phyloP scores from a whole-genome alignment of 2,329 filamentous ascomycete species.

The Aciculosporium take region DNA sequence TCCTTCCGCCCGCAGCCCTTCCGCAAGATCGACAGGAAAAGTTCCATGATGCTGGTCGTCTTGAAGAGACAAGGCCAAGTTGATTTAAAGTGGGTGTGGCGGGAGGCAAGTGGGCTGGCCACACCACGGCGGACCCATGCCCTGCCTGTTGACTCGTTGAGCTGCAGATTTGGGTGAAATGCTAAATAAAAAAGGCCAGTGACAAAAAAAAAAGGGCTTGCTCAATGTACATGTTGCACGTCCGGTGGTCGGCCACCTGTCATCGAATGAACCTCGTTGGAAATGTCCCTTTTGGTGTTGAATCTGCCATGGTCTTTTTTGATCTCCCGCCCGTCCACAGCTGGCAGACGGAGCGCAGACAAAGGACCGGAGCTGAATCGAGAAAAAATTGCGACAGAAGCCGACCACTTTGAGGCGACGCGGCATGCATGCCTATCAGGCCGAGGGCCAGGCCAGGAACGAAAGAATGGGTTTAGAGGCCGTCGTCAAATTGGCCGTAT shows the following conservation, averaged over 20 bases:
- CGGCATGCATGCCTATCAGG: background rate
- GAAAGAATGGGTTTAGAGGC: background rate
- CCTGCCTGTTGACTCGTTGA: background rate
- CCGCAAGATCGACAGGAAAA: background rate
- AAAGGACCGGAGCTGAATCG: too few relatives aligned
- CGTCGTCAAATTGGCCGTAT: background rate
- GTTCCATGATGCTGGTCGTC: background rate
- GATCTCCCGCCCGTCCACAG: too few relatives aligned
- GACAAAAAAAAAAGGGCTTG: too few relatives aligned
- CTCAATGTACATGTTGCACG: too few relatives aligned
- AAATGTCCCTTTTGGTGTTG: too few relatives aligned
- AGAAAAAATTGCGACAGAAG: too few relatives aligned
- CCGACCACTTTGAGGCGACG: background rate
- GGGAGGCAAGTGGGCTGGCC: background rate
- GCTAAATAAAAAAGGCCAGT: background rate
- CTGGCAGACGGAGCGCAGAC: too few relatives aligned
- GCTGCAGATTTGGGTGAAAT: background rate
- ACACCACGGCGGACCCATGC: background rate
- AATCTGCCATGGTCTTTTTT: too few relatives aligned
- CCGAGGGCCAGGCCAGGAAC: too few relatives aligned
- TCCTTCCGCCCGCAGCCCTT: background rate
- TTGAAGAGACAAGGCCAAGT: background rate
- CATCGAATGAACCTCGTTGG: too few relatives aligned
- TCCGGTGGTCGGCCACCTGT: too few relatives aligned
- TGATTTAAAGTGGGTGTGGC: background rate